A percentile compares a stretch with the other conserved stretches of the same genome.
Evolutionary conservation across 176 grass and related monocot genomes (phyloP).

Genomic region (Urochloa ruziziensis): DNA sequence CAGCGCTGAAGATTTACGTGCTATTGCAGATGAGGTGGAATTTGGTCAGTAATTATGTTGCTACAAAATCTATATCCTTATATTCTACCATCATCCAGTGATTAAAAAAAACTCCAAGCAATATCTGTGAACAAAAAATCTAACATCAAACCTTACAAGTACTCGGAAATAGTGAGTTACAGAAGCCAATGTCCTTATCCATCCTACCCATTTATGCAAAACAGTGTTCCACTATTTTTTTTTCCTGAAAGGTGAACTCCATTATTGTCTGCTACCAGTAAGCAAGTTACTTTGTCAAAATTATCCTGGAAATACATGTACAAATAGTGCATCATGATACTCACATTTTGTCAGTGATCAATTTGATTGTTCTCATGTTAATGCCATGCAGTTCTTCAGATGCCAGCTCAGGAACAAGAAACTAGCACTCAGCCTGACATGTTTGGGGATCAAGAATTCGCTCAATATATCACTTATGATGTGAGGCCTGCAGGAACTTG

Average conservation of each 20-base stretch:
- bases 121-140: background rate
- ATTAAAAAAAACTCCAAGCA: background rate
- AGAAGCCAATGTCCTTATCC: background rate
- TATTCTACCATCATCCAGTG: background rate
- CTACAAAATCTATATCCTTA: background rate
- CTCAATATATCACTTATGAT: conserved; percentile 36
- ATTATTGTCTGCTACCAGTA: background rate
- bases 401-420: conserved; percentile 39
- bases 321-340: background rate
- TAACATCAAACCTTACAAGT: background rate
- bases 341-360: background rate
- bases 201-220: background rate
- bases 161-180: background rate
- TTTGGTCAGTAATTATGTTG: background rate
- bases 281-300: background rate
- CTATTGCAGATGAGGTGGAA: background rate
- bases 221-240: background rate
- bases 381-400: conserved; percentile 55
- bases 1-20: background rate
- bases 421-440: conserved; percentile 38
- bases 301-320: background rate
- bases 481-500: conserved; percentile 34
- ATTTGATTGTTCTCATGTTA: background rate
- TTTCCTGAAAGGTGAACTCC: background rate
- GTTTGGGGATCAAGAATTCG: conserved; percentile 47